Evolutionary conservation across 78 protist genomes (phyloP), one percentile per base, ranked within the genome.

Genomic region (Dictyostelium capitatum): DNA sequence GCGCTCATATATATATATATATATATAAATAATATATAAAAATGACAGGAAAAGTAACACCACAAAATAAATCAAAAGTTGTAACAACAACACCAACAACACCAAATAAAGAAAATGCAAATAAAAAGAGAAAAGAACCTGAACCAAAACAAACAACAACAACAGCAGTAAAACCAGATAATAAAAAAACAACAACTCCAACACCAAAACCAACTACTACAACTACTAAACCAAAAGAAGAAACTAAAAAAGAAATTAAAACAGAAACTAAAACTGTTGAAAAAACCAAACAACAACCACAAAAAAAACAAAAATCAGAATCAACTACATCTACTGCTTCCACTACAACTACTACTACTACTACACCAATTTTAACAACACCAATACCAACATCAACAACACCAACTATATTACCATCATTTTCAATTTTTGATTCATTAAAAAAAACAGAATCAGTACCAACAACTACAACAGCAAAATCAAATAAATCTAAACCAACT

Each of bases 381-480:
- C 9, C 41, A 30, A 11, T 12, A 69, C 6, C 50, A 69, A 69
- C 48, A 3, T 1, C 43, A 37, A 37, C 43, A 37, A 37, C 43
- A 23, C 9, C 54, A 72, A 72, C 17, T 28, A 30, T 4, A 17
- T 6, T 1, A 65, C 20, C 46, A 64, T 20, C 77, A 69, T 69
- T 69, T 69, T 69, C 77, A 69, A 69, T 69, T 69, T 69, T 69
- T 69, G 77, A 69, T 69, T 69, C 77, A 69, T 32, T 69, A 72
- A 72, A 72, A 30, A 65, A 65, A 3, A 25, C 46, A 30, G 20
- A 65, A 14, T 14, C 73, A 28, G 23, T 15, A 30, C 9, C 23
- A 30, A 23, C 73, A 6, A 15, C 53, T 17, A 14, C 87, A 80
- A n/a, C 14, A 62, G 4, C 2, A 0, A 43, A 30, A 47, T 19